Conservation (phyloP, 805 yeast genomes). For the Candida insectorum region DNA sequence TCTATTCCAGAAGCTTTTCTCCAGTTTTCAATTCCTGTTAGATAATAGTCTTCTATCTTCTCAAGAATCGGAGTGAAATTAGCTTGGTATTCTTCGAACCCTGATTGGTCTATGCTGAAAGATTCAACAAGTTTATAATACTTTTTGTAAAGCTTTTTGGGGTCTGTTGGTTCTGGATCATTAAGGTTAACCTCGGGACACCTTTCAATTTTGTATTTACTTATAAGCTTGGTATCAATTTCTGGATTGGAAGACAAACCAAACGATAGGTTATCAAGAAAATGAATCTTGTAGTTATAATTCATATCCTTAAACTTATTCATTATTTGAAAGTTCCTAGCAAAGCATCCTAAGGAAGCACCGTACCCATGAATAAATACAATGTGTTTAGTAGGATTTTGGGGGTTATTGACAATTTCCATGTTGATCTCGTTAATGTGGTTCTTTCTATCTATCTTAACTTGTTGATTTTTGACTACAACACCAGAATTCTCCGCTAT, state of each 20-base stretch:
- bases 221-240: conserved; percentile 16
- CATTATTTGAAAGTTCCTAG: conserved; percentile 47
- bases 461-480: conserved; percentile 13
- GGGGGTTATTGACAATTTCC: conserved; percentile 23
- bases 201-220: conserved; percentile 17
- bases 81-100: conserved; percentile 27
- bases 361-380: conserved; percentile 59
- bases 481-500: conserved; percentile 21
- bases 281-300: conserved; percentile 44
- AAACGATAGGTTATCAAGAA: conserved; percentile 48
- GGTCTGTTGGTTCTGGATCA: conserved; percentile 25
- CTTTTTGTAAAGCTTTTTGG: conserved; percentile 30
- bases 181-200: conserved; percentile 23
- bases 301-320: conserved; percentile 23
- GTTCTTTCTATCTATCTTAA: conserved; percentile 23
- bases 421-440: conserved; percentile 34
- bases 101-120: conserved; percentile 23
- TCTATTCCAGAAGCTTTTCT: conserved; percentile 45
- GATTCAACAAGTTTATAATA: conserved; percentile 39
- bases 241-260: conserved; percentile 51
- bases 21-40: conserved; percentile 65
- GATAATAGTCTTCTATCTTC: conserved; percentile 53
- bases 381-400: conserved; percentile 31
- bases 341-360: conserved; percentile 55
- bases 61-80: conserved; percentile 36